A percentile compares a stretch with the other conserved stretches of the same genome.
phyloP scores from a whole-genome alignment of 441 rosid species.

The Pelargonium fulgidum region DNA sequence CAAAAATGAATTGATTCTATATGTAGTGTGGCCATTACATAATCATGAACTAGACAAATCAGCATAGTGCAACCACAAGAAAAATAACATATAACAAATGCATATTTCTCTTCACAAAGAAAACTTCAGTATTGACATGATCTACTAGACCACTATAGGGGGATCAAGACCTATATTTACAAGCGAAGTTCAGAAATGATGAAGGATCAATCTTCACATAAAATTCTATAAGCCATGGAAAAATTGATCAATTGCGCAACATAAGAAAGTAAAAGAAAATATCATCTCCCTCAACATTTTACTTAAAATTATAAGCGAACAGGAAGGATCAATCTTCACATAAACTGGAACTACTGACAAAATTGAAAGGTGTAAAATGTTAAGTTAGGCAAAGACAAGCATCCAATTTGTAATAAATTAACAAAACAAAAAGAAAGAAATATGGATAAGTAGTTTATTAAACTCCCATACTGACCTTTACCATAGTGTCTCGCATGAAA shows the following conservation, averaged over 20 bases:
- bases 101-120: neutral
- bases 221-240: too few relatives aligned
- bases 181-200: too few relatives aligned
- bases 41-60: neutral
- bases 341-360: neutral
- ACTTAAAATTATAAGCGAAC: neutral
- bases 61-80: neutral
- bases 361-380: too few relatives aligned
- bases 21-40: neutral
- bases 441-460: neutral
- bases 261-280: too few relatives aligned
- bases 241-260: too few relatives aligned
- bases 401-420: neutral
- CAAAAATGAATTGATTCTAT: neutral
- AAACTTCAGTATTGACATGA: neutral
- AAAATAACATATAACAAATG: neutral
- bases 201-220: too few relatives aligned
- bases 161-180: too few relatives aligned
- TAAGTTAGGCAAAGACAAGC: neutral
- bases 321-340: neutral
- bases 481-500: slow-evolving; percentile 83
- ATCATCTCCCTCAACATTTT: too few relatives aligned
- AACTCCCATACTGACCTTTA: slow-evolving; percentile 52
- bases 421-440: neutral
- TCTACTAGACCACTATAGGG: neutral